Conservation (phyloP, 164 flowering plant species). For the Magnolia officinalis region DNA sequence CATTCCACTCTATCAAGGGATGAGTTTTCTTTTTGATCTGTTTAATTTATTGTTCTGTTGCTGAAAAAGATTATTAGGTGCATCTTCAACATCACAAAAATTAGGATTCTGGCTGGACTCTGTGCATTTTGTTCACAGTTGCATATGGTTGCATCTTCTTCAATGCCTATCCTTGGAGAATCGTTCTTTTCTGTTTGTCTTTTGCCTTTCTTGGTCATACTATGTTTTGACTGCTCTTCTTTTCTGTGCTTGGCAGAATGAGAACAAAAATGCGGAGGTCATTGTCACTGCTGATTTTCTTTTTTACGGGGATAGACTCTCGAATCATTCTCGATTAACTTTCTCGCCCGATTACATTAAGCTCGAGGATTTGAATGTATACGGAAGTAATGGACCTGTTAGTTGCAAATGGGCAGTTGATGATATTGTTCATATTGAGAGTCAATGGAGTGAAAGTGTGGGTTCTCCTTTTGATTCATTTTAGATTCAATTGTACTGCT, state of each 20-base stretch:
- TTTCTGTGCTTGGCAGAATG: conserved; percentile 41
- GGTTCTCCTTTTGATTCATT: conserved; percentile 21
- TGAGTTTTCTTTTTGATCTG: too few relatives aligned
- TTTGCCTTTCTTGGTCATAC: background rate
- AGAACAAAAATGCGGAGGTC: conserved; percentile 25
- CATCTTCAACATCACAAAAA: too few relatives aligned
- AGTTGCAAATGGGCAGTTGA: conserved; percentile 26
- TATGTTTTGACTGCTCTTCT: conserved; percentile 7
- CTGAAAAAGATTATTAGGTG: too few relatives aligned
- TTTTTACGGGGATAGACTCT: conserved; percentile 27
- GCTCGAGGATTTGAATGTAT: conserved; percentile 21
- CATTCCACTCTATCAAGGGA: too few relatives aligned
- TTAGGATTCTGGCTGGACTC: background rate
- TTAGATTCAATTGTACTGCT: background rate
- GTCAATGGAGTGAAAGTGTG: conserved; percentile 45
- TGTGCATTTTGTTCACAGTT: background rate
- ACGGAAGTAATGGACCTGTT: conserved; percentile 13
- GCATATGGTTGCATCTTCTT: background rate
- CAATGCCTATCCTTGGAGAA: background rate
- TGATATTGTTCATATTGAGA: conserved; percentile 34
- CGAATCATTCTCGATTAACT: conserved; percentile 24
- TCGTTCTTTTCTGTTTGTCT: background rate
- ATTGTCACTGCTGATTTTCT: conserved; percentile 47
- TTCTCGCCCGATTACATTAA: conserved; percentile 32
- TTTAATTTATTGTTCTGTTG: too few relatives aligned